A percentile compares a stretch with the other conserved stretches of the same genome.
Evolutionary conservation across 768 basidiomycete species (phyloP).

Genomic region (Boletus subcaerulescens): DNA sequence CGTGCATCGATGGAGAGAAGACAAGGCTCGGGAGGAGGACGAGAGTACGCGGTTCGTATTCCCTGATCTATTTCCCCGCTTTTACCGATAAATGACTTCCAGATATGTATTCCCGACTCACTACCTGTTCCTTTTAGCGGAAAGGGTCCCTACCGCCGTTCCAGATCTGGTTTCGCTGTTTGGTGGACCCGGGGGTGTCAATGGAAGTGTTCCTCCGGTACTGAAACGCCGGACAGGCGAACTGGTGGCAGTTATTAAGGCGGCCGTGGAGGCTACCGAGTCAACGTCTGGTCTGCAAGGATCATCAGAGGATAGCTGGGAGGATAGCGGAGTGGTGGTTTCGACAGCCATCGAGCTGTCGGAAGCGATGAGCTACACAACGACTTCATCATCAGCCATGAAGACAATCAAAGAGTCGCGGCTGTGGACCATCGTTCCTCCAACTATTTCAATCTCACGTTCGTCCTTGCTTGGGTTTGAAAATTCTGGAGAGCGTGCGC

Average conservation of each 20-base stretch:
- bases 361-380: constrained; percentile 5
- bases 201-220: constrained; percentile 53
- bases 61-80: neutral
- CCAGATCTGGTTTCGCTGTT: constrained; percentile 59
- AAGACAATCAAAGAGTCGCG: constrained; percentile 12
- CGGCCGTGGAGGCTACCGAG: constrained; percentile 34
- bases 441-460: constrained; percentile 13
- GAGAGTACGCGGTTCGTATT: constrained; percentile 70
- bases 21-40: constrained; percentile 75
- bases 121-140: constrained; percentile 68
- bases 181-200: constrained; percentile 24
- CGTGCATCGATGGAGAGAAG: constrained; percentile 84
- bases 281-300: neutral
- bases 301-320: neutral
- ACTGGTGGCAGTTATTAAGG: constrained; percentile 58
- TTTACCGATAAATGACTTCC: neutral
- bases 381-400: constrained; percentile 7
- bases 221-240: constrained; percentile 62
- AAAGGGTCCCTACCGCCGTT: constrained; percentile 65
- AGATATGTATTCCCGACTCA: constrained; percentile 80
- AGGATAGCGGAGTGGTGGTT: neutral
- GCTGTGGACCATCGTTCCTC: constrained; percentile 16
- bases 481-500: constrained; percentile 1
- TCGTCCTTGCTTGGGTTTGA: constrained; percentile 26
- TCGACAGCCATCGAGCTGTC: neutral